Evolutionary conservation across 106 monocot species (phyloP).

Genomic region (Ottelia alismoides): DNA sequence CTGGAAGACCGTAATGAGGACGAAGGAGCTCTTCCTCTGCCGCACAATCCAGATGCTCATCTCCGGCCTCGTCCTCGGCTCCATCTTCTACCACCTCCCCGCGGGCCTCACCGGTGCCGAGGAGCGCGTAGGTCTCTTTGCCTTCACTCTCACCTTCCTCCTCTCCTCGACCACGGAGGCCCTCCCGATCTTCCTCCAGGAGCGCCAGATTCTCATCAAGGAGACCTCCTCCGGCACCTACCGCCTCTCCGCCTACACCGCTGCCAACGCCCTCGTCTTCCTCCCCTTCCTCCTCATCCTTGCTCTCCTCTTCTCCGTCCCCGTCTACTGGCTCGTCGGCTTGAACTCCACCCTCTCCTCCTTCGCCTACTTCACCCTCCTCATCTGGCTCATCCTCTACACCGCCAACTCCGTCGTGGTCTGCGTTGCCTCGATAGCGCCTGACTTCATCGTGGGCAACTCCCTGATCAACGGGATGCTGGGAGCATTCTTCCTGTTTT

Average conservation of each 20-base stretch:
- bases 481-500: constrained; percentile 89
- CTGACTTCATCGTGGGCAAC: constrained; percentile 80
- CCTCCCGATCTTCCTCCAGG: constrained; percentile 79
- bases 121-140: constrained; percentile 78
- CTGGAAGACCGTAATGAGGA: constrained; percentile 63
- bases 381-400: constrained; percentile 91
- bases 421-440: constrained; percentile 62
- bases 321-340: constrained; percentile 72
- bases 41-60: constrained; percentile 60
- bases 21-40: constrained; percentile 69
- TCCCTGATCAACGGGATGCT: constrained; percentile 63
- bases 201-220: constrained; percentile 74
- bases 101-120: constrained; percentile 15
- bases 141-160: constrained; percentile 81
- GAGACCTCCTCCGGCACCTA: constrained; percentile 70
- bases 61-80: constrained; percentile 61
- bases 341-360: constrained; percentile 20
- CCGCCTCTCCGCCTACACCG: constrained; percentile 65
- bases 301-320: constrained; percentile 49
- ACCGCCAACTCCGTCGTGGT: constrained; percentile 84
- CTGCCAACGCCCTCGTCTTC: constrained; percentile 73
- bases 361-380: constrained; percentile 62
- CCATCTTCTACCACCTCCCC: constrained; percentile 65
- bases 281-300: constrained; percentile 70
- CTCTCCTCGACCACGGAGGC: constrained; percentile 83